Evolutionary conservation across 75 land plant genomes (phyloP).

Genomic region (Larix kaempferi): DNA sequence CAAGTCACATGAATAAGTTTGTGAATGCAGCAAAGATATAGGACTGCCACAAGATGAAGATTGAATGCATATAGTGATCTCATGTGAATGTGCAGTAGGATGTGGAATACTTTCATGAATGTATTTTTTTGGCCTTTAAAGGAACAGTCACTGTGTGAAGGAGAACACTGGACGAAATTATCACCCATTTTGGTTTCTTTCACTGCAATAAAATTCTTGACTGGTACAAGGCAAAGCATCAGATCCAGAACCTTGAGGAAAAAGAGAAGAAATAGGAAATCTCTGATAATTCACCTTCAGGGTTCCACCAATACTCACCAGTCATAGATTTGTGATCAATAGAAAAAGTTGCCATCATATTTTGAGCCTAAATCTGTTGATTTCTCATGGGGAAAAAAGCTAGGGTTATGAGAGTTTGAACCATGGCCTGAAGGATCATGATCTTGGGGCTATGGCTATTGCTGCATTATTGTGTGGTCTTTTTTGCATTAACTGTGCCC

Average conservation of each 20-base stretch:
- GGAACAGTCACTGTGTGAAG: conserved; percentile 7
- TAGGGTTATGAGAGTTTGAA: too few relatives aligned
- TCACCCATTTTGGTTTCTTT: conserved; percentile 23
- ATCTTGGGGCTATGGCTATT: too few relatives aligned
- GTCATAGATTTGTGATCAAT: not conserved
- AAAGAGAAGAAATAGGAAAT: conserved; percentile 57
- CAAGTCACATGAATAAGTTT: conserved; percentile 1
- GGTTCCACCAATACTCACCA: conserved; percentile 1
- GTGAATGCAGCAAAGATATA: not conserved
- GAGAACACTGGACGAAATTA: conserved; percentile 30
- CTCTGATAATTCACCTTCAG: conserved; percentile 20
- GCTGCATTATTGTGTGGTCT: too few relatives aligned
- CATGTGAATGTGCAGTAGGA: not conserved
- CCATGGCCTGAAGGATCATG: too few relatives aligned
- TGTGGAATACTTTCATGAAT: not conserved
- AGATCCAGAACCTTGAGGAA: conserved; percentile 34
- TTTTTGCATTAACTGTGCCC: too few relatives aligned
- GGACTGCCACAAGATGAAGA: conserved; percentile 1
- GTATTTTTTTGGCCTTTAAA: not conserved
- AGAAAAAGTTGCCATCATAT: conserved; percentile 13
- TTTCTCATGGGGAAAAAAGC: too few relatives aligned
- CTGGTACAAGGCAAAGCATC: conserved; percentile 25
- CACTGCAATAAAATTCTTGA: conserved; percentile 32
- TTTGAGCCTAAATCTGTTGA: conserved; percentile 12
- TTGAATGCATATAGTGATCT: not conserved